These are phyloP conservation scores for Phytophthora hibernalis DNA, from an alignment of 352 stramenopile species.

Conservation along the genomic window DNA sequence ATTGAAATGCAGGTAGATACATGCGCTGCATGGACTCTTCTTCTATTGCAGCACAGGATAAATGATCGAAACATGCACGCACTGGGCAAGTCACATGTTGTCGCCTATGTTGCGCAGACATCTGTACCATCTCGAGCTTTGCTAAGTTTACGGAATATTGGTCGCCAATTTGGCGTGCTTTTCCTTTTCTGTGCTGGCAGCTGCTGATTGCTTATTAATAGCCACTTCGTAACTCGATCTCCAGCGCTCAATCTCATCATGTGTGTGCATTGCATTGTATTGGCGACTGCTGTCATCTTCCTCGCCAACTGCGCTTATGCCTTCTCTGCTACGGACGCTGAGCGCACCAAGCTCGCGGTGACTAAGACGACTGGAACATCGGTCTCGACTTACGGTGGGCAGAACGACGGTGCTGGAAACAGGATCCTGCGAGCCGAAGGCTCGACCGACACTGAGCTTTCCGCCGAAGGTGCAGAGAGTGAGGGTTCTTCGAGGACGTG, in stretches of 20 bases:
- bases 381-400: neutral
- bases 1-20: too few relatives aligned
- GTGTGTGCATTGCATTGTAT: constrained; percentile 5
- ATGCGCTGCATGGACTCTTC: too few relatives aligned
- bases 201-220: neutral
- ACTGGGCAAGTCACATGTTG: too few relatives aligned
- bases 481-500: constrained; percentile 11
- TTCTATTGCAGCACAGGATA: too few relatives aligned
- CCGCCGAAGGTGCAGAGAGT: neutral
- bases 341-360: constrained; percentile 3
- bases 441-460: neutral
- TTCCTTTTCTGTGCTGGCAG: constrained; percentile 2
- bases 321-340: constrained; percentile 1
- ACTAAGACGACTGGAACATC: neutral
- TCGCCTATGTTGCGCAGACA: too few relatives aligned
- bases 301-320: constrained; percentile 5
- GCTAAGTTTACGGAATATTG: constrained; percentile 5
- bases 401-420: constrained; percentile 1
- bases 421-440: constrained; percentile 2
- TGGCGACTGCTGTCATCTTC: constrained; percentile 7
- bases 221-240: constrained; percentile 17
- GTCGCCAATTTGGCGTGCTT: too few relatives aligned
- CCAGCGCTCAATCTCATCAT: constrained; percentile 9
- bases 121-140: constrained; percentile 21
- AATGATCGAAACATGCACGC: too few relatives aligned